These are phyloP conservation scores for Drechmeria coniospora DNA, from an alignment of 2,329 filamentous ascomycete species.

Conservation along the genomic window DNA sequence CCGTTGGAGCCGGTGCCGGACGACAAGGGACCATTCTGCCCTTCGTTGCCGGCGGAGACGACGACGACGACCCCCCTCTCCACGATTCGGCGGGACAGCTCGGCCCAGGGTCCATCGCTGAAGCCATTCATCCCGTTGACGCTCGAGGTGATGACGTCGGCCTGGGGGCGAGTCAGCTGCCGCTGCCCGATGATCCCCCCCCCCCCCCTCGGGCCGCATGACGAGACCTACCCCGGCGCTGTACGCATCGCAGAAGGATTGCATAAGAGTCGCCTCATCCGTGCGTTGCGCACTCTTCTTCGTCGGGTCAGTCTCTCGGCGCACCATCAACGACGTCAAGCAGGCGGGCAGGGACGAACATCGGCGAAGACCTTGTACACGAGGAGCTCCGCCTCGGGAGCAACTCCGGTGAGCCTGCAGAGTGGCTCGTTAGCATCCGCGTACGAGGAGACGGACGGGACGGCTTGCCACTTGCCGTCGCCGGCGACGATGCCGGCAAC, in stretches of 20 bases:
- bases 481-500: conserved; percentile 33
- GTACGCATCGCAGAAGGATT: conserved; percentile 21
- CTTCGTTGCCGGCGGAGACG: conserved; percentile 36
- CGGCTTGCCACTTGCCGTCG: conserved; percentile 17
- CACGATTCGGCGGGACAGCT: conserved; percentile 24
- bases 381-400: conserved; percentile 27
- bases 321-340: no score
- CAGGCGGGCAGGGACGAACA: no score
- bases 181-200: no score
- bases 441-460: no score
- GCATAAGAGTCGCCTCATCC: conserved; percentile 19
- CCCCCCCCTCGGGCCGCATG: no score
- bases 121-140: conserved; percentile 24
- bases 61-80: conserved; percentile 31
- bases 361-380: conserved; percentile 28
- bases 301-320: no score
- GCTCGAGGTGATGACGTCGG: conserved; percentile 28
- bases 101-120: conserved; percentile 25
- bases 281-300: no score
- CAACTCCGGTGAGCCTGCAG: conserved; percentile 28
- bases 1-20: conserved; percentile 18
- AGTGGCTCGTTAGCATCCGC: no score
- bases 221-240: conserved; percentile 17
- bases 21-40: conserved; percentile 31
- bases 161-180: conserved; percentile 10